Evolutionary conservation across 2,329 filamentous ascomycete species (phyloP).

Genomic region (Aspergillus persii): DNA sequence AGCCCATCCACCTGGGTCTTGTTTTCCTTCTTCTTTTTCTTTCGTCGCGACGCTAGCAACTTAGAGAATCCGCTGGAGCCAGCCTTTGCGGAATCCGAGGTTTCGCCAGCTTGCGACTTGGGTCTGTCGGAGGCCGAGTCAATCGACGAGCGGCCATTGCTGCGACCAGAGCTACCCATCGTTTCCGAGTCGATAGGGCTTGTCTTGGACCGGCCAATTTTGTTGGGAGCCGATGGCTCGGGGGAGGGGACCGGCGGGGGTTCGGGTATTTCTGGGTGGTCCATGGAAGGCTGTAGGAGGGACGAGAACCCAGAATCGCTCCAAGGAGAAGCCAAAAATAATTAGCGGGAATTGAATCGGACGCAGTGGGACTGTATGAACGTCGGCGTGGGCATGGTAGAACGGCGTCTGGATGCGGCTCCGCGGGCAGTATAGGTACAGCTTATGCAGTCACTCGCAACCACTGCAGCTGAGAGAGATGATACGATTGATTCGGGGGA

Average conservation of each 20-base stretch:
- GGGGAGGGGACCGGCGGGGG: constrained; percentile 31
- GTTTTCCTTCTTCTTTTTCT: constrained; percentile 43
- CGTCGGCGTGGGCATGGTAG: background rate
- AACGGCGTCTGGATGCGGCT: background rate
- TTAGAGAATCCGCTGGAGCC: constrained; percentile 51
- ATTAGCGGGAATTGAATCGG: background rate
- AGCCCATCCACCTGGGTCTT: constrained; percentile 23
- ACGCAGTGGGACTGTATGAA: background rate
- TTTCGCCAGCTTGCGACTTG: constrained; percentile 39
- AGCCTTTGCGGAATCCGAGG: constrained; percentile 37
- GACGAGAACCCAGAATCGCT: background rate
- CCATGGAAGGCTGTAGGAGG: constrained; percentile 27
- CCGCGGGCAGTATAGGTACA: background rate
- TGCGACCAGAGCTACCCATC: constrained; percentile 29
- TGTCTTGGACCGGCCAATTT: constrained; percentile 38
- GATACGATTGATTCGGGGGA: background rate
- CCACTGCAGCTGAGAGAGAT: background rate
- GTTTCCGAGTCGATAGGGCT: constrained; percentile 34
- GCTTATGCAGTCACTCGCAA: background rate
- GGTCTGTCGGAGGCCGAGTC: constrained; percentile 39
- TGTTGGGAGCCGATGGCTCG: constrained; percentile 35
- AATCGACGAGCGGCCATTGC: constrained; percentile 38
- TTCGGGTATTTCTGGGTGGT: constrained; percentile 28
- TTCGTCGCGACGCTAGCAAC: constrained; percentile 45
- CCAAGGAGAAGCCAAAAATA: background rate